These are phyloP conservation scores for Saccharomycopsis sp. DNA, from an alignment of 805 yeast genomes.

Conservation along the genomic window DNA sequence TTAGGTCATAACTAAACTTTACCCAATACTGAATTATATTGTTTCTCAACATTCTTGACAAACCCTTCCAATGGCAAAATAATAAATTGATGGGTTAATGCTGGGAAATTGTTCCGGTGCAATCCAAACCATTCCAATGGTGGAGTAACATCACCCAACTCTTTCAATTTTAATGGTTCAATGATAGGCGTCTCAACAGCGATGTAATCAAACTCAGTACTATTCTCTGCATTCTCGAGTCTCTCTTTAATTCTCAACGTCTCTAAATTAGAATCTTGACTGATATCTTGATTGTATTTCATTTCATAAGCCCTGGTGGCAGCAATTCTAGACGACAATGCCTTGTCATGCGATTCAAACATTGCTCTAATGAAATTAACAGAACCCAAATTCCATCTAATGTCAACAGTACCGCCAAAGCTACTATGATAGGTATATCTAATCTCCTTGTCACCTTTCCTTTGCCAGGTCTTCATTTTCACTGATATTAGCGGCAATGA, in stretches of 20 bases:
- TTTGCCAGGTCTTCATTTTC: conserved; percentile 70
- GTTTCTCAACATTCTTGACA: conserved; percentile 55
- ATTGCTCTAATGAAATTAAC: conserved; percentile 85
- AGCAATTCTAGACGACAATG: conserved; percentile 56
- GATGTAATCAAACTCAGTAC: conserved; percentile 41
- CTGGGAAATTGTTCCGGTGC: conserved; percentile 80
- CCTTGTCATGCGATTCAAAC: conserved; percentile 80
- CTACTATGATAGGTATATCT: conserved; percentile 63
- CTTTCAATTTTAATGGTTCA: conserved; percentile 83
- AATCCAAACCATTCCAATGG: conserved; percentile 98
- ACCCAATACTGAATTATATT: conserved; percentile 38
- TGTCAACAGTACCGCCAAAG: conserved; percentile 86
- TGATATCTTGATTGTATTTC: conserved; percentile 27
- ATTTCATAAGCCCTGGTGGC: conserved; percentile 27
- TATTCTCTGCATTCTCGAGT: conserved; percentile 21
- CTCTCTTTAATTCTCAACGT: conserved; percentile 21
- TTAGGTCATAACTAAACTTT: conserved; percentile 25
- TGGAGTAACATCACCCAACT: conserved; percentile 95
- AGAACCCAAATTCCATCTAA: conserved; percentile 91
- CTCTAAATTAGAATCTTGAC: conserved; percentile 43
- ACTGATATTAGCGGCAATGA: conserved; percentile 71
- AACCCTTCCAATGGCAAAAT: conserved; percentile 68
- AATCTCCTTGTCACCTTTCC: conserved; percentile 42
- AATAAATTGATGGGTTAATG: conserved; percentile 73
- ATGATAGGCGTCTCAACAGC: conserved; percentile 73